Evolutionary conservation across 2,329 filamentous ascomycete genomes (phyloP), one percentile per base, ranked within the genome.

Genomic region (Cladosporium sp.): DNA sequence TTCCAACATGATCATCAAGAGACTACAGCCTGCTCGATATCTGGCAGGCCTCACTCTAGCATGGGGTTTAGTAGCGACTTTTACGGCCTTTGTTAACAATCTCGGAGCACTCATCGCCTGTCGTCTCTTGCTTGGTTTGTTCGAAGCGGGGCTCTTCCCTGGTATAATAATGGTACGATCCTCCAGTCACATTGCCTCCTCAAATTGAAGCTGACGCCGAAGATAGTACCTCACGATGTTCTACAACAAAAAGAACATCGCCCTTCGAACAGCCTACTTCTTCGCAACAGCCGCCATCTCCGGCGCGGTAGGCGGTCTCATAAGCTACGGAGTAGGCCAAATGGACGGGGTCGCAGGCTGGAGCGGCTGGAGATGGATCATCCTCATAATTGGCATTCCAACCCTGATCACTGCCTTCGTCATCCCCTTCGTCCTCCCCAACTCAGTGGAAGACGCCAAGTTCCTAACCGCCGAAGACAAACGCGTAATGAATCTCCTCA

Each of bases 311-410:
- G 72, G 72, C 1, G 59, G 59, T 18, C 39, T 63, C 1, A 30
- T 54, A 8, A 49, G 48, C 2, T 53, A 55, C 53, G 84, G 76
- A 1, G 86, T 89, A 52, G 82, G 84, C 0, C 79, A 84, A 59
- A 80, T 90, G 78, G 81, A 85, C 42, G 85, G 85, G 1, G 62
- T 81, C 1, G 67, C 69, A 0, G 84, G 83, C 1, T 72, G 82
- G 58, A 69, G 71, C 22, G 86, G 83, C 1, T 90, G 86, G 86
- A 72, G 83, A 35, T 85, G 82, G 74, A 82, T 88, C 48, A 77
- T 88, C 73, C 76, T 79, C 3, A 19, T 43, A 12, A 33, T 19
- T 11, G 41, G 41, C 22, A 30, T 43, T 9, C 41, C 41, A 11
- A 43, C 41, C 27, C 15, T 43, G 9, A 8, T 43, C 8, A 30